These are phyloP conservation scores for Sarcomyxa edulis DNA, from an alignment of 768 basidiomycete species.

Conservation along the genomic window DNA sequence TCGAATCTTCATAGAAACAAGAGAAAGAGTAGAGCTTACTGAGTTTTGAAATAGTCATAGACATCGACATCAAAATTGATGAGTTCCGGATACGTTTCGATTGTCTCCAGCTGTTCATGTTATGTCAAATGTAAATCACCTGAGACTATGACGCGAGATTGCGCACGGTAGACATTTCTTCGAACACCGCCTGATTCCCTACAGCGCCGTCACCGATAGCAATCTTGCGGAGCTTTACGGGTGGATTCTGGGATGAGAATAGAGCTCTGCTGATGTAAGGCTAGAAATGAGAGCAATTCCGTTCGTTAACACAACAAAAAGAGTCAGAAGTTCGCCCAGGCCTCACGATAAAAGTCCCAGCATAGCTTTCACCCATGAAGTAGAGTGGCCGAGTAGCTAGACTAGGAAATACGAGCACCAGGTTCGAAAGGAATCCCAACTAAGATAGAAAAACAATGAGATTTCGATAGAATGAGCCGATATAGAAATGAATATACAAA, in stretches of 20 bases:
- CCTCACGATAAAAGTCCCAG: slow-evolving; percentile 64
- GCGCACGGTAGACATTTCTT: slow-evolving; percentile 50
- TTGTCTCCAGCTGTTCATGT: slow-evolving; percentile 37
- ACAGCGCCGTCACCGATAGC: slow-evolving; percentile 69
- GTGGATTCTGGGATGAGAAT: slow-evolving; percentile 56
- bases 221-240: slow-evolving; percentile 62
- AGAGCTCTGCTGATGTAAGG: slow-evolving; percentile 74
- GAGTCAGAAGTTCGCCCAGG: background rate
- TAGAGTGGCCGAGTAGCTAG: slow-evolving; percentile 62
- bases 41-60: slow-evolving; percentile 61
- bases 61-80: slow-evolving; percentile 67
- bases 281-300: slow-evolving; percentile 25
- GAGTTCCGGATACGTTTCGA: slow-evolving; percentile 75
- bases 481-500: slow-evolving; percentile 31
- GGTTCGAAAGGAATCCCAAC: slow-evolving; percentile 69
- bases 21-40: slow-evolving; percentile 38
- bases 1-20: background rate
- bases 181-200: slow-evolving; percentile 40
- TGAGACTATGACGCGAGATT: background rate
- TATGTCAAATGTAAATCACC: background rate
- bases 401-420: slow-evolving; percentile 70
- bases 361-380: slow-evolving; percentile 71
- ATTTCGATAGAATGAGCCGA: background rate
- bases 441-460: slow-evolving; percentile 18
- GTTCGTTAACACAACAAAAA: background rate